phyloP scores from a whole-genome alignment of 129 eudicot species.

The Centrapalus pauciflorus region DNA sequence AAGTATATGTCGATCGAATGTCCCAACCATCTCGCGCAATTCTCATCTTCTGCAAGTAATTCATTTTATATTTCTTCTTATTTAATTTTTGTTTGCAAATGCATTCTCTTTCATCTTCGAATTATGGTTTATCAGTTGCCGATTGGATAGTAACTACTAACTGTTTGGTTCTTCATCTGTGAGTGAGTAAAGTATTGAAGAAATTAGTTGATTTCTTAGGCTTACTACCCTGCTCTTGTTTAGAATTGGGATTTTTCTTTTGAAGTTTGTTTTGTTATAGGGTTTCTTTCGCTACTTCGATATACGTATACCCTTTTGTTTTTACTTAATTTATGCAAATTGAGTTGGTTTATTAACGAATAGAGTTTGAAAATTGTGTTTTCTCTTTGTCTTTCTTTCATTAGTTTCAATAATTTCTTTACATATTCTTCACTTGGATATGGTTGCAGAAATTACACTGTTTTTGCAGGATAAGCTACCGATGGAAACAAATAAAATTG shows the following conservation, averaged over 20 bases:
- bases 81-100: background rate
- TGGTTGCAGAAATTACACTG: too few relatives aligned
- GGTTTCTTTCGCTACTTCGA: background rate
- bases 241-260: background rate
- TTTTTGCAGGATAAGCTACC: too few relatives aligned
- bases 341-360: background rate
- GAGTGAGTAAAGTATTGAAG: background rate
- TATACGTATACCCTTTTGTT: background rate
- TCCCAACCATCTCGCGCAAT: constrained; percentile 77
- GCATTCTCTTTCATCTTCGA: background rate
- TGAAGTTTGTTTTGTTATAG: background rate
- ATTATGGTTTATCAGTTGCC: background rate
- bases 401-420: background rate
- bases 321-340: background rate
- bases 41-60: constrained; percentile 66
- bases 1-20: constrained; percentile 59
- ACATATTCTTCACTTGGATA: too few relatives aligned
- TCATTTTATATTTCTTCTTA: background rate
- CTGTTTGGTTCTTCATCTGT: background rate
- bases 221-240: background rate
- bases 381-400: background rate
- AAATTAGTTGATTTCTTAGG: background rate
- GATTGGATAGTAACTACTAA: background rate
- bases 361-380: background rate
- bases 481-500: too few relatives aligned